A percentile compares a stretch with the other conserved stretches of the same genome.
phyloP scores from a whole-genome alignment of 495 filamentous ascomycete genomes.

The Lasiosphaeria ovina region DNA sequence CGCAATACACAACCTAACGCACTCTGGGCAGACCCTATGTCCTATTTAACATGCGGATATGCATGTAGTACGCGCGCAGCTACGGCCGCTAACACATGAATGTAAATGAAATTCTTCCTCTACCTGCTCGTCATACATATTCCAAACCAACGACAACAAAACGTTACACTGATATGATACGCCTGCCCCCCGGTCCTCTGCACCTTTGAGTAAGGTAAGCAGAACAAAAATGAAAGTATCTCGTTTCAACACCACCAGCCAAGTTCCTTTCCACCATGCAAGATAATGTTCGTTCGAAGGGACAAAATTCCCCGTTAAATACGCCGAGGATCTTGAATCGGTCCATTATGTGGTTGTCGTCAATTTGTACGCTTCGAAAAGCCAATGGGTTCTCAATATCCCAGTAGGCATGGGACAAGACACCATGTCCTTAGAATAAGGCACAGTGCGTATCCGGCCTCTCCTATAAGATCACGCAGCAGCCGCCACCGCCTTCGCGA shows the following conservation, averaged over 20 bases:
- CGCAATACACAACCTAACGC: background rate
- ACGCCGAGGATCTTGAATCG: background rate
- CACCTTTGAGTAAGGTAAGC: background rate
- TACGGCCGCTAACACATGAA: too few relatives aligned
- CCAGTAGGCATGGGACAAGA: background rate
- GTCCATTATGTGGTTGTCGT: conserved; percentile 1
- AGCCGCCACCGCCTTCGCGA: conserved; percentile 66
- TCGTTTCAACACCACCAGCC: background rate
- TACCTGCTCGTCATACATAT: background rate
- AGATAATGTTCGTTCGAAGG: background rate
- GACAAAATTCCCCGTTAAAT: conserved; percentile 1
- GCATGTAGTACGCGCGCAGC: too few relatives aligned
- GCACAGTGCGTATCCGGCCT: background rate
- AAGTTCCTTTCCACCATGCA: background rate
- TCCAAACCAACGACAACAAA: background rate
- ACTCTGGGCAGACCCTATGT: too few relatives aligned
- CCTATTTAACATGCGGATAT: too few relatives aligned
- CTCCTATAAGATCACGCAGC: conserved; percentile 72
- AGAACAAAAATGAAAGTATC: background rate
- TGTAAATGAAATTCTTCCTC: background rate
- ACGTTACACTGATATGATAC: conserved; percentile 1
- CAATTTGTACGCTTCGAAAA: background rate
- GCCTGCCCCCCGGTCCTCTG: background rate
- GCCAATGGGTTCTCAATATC: background rate
- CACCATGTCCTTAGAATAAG: background rate